phyloP scores from a whole-genome alignment of 192 early-diverging fungal species.

The Chytriomyces sp. region DNA sequence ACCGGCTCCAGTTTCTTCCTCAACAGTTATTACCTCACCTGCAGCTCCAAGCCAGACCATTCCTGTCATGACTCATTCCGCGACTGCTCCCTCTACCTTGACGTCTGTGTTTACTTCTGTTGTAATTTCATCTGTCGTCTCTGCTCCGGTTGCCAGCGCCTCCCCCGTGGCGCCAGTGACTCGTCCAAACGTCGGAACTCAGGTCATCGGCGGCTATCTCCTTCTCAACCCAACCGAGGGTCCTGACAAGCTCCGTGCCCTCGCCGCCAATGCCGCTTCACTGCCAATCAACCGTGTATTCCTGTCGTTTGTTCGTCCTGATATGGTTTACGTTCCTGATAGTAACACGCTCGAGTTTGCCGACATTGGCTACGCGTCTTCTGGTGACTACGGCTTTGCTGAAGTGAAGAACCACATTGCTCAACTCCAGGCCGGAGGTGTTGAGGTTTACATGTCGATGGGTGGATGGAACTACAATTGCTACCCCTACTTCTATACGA shows the following conservation, averaged over 20 bases:
- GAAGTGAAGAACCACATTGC: conserved; percentile 11
- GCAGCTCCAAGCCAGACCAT: too few species aligned
- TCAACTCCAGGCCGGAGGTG: background rate
- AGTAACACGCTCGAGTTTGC: background rate
- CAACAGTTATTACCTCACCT: background rate
- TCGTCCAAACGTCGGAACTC: background rate
- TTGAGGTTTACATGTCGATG: background rate
- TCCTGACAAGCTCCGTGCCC: background rate
- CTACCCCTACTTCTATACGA: conserved; percentile 1
- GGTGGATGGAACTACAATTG: conserved; percentile 13
- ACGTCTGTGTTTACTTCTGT: background rate
- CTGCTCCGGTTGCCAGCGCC: background rate
- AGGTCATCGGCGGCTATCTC: background rate
- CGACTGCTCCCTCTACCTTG: background rate
- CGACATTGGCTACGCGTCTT: background rate
- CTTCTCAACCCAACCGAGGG: conserved; percentile 6
- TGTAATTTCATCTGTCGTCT: background rate
- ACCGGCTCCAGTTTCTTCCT: background rate
- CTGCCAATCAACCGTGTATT: conserved; percentile 5
- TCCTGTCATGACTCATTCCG: too few species aligned
- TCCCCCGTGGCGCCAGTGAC: background rate
- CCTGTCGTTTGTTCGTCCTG: conserved; percentile 1
- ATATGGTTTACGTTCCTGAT: conserved; percentile 5
- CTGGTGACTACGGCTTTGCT: conserved; percentile 12
- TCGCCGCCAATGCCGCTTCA: background rate